phyloP scores from a whole-genome alignment of 208 protist species.

The Crithidia sp. region DNA sequence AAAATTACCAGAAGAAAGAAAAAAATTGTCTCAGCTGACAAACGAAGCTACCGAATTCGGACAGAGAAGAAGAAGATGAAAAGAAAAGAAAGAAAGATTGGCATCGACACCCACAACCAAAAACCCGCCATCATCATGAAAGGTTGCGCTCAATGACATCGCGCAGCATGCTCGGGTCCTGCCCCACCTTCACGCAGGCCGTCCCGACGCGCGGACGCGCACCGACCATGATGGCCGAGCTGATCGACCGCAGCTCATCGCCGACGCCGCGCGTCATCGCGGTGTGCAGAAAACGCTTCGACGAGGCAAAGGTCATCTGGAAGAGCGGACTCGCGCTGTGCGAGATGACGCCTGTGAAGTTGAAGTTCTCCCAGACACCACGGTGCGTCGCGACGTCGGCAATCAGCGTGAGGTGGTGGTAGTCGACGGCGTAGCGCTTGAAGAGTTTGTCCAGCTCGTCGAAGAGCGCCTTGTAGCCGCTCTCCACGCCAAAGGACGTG shows the following conservation, averaged over 20 bases:
- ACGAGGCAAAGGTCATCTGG: slow-evolving; percentile 93
- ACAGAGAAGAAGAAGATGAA: no score
- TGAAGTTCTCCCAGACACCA: slow-evolving; percentile 89
- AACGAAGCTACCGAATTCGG: no score
- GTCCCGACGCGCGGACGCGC: slow-evolving; percentile 87
- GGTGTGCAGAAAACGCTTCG: slow-evolving; percentile 85
- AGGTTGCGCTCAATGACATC: slow-evolving; percentile 82
- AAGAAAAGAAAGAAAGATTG: neutral
- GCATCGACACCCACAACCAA: neutral
- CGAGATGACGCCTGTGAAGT: slow-evolving; percentile 89
- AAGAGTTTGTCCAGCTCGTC: slow-evolving; percentile 91
- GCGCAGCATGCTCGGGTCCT: slow-evolving; percentile 61
- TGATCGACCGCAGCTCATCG: slow-evolving; percentile 86
- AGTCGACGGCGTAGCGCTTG: slow-evolving; percentile 87
- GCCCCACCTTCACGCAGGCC: slow-evolving; percentile 64
- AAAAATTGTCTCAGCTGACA: no score
- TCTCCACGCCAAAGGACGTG: slow-evolving; percentile 81
- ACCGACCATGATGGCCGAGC: slow-evolving; percentile 91
- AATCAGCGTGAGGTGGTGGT: slow-evolving; percentile 89
- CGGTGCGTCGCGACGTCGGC: slow-evolving; percentile 89
- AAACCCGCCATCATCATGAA: slow-evolving; percentile 23
- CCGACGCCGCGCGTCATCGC: slow-evolving; percentile 77
- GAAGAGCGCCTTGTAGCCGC: slow-evolving; percentile 74
- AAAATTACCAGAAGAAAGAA: no score
- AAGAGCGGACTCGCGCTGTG: slow-evolving; percentile 89